Percentiles rank a stretch among this genome's conserved stretches.
Conservation (phyloP, 345 rosid genomes). For the Corymbia maculata region DNA sequence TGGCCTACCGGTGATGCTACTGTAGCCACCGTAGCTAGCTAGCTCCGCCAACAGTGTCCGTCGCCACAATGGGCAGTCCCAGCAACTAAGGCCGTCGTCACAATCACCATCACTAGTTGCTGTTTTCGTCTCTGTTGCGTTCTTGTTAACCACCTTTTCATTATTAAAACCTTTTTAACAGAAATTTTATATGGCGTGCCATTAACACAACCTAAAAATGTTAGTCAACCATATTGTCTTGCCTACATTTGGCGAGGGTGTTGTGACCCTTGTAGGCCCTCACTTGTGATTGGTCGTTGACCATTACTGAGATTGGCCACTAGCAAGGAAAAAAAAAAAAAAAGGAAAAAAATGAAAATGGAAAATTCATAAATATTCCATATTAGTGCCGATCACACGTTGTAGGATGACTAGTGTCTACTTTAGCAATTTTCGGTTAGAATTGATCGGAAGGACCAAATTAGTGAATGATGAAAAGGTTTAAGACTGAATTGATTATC, state of each 20-base stretch:
- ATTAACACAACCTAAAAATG: background rate
- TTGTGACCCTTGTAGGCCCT: background rate
- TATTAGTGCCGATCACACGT: fast-evolving
- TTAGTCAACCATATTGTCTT: background rate
- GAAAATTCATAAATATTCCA: background rate
- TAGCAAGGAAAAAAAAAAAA: background rate
- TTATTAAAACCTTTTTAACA: too few relatives aligned
- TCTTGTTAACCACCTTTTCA: background rate
- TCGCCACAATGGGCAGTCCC: background rate
- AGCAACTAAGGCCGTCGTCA: background rate
- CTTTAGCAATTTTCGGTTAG: fast-evolving
- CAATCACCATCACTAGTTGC: background rate
- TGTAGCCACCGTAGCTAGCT: background rate
- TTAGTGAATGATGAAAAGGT: too few relatives aligned
- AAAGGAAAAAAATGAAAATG: too few relatives aligned
- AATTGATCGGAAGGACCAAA: background rate
- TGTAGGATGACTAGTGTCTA: too few relatives aligned
- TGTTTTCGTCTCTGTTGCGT: background rate
- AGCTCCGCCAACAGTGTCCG: background rate
- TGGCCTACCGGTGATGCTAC: background rate
- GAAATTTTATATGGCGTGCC: background rate
- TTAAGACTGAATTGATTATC: too few relatives aligned
- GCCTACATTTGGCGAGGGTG: background rate
- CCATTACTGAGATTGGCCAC: background rate
- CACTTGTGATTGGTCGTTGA: background rate